phyloP scores from a whole-genome alignment of 495 filamentous ascomycete species.

The Hypoxylon fragiforme region DNA sequence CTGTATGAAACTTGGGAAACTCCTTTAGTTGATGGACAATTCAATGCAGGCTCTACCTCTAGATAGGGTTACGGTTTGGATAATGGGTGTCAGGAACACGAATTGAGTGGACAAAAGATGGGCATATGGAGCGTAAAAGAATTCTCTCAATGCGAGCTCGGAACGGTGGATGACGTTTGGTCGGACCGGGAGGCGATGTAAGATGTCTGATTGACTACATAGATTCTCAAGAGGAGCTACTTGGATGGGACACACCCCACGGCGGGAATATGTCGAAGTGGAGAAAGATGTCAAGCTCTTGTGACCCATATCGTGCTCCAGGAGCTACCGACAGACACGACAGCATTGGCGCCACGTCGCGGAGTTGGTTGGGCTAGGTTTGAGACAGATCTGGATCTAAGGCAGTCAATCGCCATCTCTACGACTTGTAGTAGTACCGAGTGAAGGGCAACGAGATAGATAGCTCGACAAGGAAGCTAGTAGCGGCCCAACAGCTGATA shows the following conservation, averaged over 20 bases:
- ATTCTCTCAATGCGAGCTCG: conserved; percentile 34
- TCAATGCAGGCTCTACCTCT: conserved; percentile 32
- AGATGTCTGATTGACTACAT: conserved; percentile 18
- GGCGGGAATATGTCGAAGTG: conserved; percentile 34
- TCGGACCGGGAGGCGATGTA: conserved; percentile 21
- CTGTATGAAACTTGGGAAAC: conserved; percentile 26
- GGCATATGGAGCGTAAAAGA: conserved; percentile 27
- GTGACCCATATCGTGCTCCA: conserved; percentile 48
- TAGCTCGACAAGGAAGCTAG: conserved; percentile 37
- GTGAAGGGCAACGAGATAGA: conserved; percentile 38
- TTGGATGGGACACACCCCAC: conserved; percentile 40
- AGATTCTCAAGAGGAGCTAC: conserved; percentile 24
- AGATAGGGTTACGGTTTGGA: conserved; percentile 18
- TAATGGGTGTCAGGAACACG: conserved; percentile 25
- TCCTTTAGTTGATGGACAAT: conserved; percentile 23
- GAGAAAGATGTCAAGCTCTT: conserved; percentile 46
- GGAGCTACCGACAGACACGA: conserved; percentile 42
- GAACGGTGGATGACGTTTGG: conserved; percentile 27
- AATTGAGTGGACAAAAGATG: conserved; percentile 30
- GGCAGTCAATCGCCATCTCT: conserved; percentile 37
- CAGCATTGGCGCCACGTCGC: conserved; percentile 58
- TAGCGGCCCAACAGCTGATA: conserved; percentile 35
- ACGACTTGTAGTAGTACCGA: conserved; percentile 8
- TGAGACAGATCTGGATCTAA: conserved; percentile 33
- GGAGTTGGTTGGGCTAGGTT: conserved; percentile 43